Base-by-base conservation (phyloP, 176 grass and related monocot species). In the Saccharum officinarum region DNA sequence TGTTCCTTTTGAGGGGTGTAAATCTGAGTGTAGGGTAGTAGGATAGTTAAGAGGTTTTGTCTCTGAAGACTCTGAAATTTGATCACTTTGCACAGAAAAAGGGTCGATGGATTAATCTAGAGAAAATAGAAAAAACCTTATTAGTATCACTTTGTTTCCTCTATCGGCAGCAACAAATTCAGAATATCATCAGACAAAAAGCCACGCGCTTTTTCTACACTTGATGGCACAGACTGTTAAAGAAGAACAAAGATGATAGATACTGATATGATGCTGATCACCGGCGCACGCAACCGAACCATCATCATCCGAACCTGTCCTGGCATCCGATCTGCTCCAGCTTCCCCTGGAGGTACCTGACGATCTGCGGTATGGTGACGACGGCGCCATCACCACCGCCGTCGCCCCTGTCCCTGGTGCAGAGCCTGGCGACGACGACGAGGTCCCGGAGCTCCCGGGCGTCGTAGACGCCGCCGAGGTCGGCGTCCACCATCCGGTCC, bases 401-500 rank as follows among this genome's bases (percentile, higher is more conserved):
- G 16, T 57, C 37, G 40, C 1, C 86, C 68, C 81, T 86, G 30
- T 34, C 81, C 54, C 81, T 91, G n/a, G 92, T 97, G 85, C 97
- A 99, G 8, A 97, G 76, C 89, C 97, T 96, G 17, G 92, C 94
- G 39, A 96, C 82, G 76, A 88, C 69, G 14, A 99, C 78, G 81
- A 99, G 90, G 79, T 89, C 87, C 78, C 93, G 75, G 69, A 99
- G 92, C 82, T 99, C 94, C 30, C 83, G 86, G 52, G 88, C 92
- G 71, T 96, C 90, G 77, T 96, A 96, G 73, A 63, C 87, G 52
- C 90, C 85, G 17, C 93, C 94, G 59, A 97, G 94, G 83, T 97
- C 97, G n/a, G 92, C 87, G 82, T 99, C 97, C 72, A 99, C 94
- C 94, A 99, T 99, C 75, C 86, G 63, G 86, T 94, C 79, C 83